Conservation (phyloP, 805 yeast genomes). For the Ogataea corticis region DNA sequence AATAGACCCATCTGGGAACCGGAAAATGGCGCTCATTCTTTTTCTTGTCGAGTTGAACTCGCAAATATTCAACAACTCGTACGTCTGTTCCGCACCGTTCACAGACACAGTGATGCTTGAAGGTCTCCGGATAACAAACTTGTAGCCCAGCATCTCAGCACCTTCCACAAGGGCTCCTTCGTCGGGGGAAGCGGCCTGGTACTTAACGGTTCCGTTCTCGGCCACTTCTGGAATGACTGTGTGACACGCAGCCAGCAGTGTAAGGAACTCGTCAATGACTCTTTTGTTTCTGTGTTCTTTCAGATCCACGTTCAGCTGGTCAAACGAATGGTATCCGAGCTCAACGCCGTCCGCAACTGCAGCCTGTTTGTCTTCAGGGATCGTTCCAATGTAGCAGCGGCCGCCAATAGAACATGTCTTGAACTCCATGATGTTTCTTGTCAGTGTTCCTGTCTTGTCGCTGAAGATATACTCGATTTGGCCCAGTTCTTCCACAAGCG, state of each 20-base stretch:
- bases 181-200: conserved; percentile 99
- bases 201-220: conserved; percentile 67
- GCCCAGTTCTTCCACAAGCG: conserved; percentile 94
- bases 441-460: conserved; percentile 96
- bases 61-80: conserved; percentile 84
- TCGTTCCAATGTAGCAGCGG: conserved; percentile 77
- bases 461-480: conserved; percentile 95
- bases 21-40: conserved; percentile 93
- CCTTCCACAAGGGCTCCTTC: conserved; percentile 99
- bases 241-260: conserved; percentile 88
- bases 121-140: conserved; percentile 83
- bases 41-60: conserved; percentile 97
- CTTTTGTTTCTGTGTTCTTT: conserved; percentile 36
- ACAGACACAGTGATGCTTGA: conserved; percentile 68
- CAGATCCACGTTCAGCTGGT: conserved; percentile 53
- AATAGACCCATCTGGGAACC: conserved; percentile 92
- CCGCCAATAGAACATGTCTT: conserved; percentile 94
- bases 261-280: conserved; percentile 76
- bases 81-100: conserved; percentile 53
- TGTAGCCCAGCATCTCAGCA: conserved; percentile 85
- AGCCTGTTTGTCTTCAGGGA: conserved; percentile 87
- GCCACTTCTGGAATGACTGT: conserved; percentile 93
- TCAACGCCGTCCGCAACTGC: conserved; percentile 75
- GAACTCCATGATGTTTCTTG: conserved; percentile 96
- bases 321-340: conserved; percentile 74